Evolutionary conservation across 176 grass and related monocot species (phyloP).

Genomic region (Aegilops speltoides): DNA sequence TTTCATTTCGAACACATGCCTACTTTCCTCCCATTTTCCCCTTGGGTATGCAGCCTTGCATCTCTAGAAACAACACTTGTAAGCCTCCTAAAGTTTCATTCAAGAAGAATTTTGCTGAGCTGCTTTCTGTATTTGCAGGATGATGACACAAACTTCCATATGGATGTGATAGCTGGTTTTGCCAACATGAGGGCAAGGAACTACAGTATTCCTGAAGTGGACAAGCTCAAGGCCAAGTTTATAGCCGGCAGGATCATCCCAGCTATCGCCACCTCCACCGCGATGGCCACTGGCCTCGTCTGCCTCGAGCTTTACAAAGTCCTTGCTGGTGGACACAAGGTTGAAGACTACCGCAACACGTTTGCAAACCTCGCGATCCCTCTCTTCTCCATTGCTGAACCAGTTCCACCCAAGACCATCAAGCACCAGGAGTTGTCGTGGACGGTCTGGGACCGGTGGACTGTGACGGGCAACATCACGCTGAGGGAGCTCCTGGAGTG

Average conservation of each 20-base stretch:
- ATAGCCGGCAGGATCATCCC: constrained; percentile 93
- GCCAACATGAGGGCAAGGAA: constrained; percentile 92
- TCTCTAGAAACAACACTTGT: neutral
- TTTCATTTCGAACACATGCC: neutral
- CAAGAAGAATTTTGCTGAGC: neutral
- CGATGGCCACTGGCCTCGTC: constrained; percentile 76
- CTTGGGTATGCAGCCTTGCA: neutral
- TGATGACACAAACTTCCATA: constrained; percentile 90
- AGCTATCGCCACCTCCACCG: constrained; percentile 76
- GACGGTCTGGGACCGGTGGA: constrained; percentile 93
- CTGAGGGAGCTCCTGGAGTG: constrained; percentile 76
- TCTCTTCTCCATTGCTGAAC: constrained; percentile 85
- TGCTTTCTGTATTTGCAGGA: constrained; percentile 46
- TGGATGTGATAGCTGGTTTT: constrained; percentile 86
- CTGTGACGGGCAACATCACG: constrained; percentile 60
- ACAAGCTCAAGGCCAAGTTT: constrained; percentile 87
- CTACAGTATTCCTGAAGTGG: constrained; percentile 81
- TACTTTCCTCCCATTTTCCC: neutral
- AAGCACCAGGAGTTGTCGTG: constrained; percentile 60
- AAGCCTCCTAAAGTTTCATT: neutral
- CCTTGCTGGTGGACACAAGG: constrained; percentile 65
- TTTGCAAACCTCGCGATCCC: constrained; percentile 90
- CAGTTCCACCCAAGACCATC: constrained; percentile 72
- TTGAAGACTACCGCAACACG: constrained; percentile 80
- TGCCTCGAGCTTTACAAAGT: constrained; percentile 87